Conservation (phyloP, 805 yeast genomes). For the Myxozyma mucilagina region DNA sequence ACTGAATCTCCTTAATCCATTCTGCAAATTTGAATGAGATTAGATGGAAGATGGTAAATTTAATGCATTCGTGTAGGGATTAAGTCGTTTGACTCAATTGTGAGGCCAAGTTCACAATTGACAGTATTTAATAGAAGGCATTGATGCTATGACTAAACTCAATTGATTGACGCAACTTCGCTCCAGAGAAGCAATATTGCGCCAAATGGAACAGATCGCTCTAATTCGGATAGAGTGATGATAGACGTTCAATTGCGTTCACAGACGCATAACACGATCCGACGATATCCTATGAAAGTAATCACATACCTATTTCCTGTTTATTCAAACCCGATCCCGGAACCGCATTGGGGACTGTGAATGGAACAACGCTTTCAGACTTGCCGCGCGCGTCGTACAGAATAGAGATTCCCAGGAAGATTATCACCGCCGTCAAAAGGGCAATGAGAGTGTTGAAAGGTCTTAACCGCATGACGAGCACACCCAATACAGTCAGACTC, state of each 20-base stretch:
- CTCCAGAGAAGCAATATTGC: too few species aligned
- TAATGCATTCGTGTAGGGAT: too few species aligned
- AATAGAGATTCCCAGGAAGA: conserved; percentile 26
- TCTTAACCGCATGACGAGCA: conserved; percentile 23
- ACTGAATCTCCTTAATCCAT: too few species aligned
- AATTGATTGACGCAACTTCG: too few species aligned
- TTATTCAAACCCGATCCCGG: neutral
- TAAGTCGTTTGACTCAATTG: too few species aligned
- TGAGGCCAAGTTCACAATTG: too few species aligned
- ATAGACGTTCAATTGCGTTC: neutral
- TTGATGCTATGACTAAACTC: too few species aligned
- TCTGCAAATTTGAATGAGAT: too few species aligned
- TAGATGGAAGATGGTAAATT: too few species aligned
- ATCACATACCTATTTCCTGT: conserved; percentile 5
- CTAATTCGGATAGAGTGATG: neutral
- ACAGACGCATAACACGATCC: neutral
- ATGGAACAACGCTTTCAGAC: conserved; percentile 17
- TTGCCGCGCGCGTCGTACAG: conserved; percentile 16
- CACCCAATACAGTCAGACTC: neutral
- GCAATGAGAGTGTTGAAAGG: conserved; percentile 28
- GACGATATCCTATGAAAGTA: neutral
- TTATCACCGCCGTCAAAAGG: conserved; percentile 23
- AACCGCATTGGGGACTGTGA: conserved; percentile 5
- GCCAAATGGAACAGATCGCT: too few species aligned
- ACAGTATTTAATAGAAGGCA: too few species aligned